phyloP scores from a whole-genome alignment of 805 yeast species.

The Starmerella bombicola region DNA sequence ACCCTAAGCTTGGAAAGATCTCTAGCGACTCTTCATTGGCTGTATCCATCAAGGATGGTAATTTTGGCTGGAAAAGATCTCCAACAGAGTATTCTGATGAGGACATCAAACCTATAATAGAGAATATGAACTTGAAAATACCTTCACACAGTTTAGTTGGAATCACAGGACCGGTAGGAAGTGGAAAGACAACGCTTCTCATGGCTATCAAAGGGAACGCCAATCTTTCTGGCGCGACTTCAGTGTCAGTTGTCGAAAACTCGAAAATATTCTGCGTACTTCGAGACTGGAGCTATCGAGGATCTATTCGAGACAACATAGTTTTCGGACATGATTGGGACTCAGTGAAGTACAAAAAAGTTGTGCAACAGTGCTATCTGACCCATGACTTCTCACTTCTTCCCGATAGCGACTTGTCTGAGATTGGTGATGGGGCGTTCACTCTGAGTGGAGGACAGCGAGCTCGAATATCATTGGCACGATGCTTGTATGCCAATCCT shows the following conservation, averaged over 20 bases:
- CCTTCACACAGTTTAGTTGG: slow-evolving; percentile 68
- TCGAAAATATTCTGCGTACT: slow-evolving; percentile 57
- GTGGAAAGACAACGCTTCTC: slow-evolving; percentile 75
- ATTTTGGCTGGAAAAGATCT: slow-evolving; percentile 23
- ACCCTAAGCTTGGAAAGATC: slow-evolving; percentile 34
- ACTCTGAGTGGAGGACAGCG: slow-evolving; percentile 91
- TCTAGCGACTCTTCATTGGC: slow-evolving; percentile 33
- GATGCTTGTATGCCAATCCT: slow-evolving; percentile 86
- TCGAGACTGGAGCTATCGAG: slow-evolving; percentile 83
- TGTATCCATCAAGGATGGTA: background rate
- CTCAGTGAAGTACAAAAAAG: slow-evolving; percentile 51
- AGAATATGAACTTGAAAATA: slow-evolving; percentile 34
- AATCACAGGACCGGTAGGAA: slow-evolving; percentile 80
- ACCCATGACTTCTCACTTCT: slow-evolving; percentile 57
- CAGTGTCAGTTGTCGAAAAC: slow-evolving; percentile 45
- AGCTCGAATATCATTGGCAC: slow-evolving; percentile 79
- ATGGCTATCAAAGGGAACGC: slow-evolving; percentile 71
- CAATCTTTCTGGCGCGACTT: slow-evolving; percentile 34
- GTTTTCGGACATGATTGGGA: slow-evolving; percentile 77
- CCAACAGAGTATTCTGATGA: slow-evolving; percentile 50
- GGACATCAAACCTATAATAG: slow-evolving; percentile 44
- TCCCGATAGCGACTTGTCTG: slow-evolving; percentile 75
- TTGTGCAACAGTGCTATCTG: slow-evolving; percentile 59
- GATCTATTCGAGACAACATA: slow-evolving; percentile 69
- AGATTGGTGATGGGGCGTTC: slow-evolving; percentile 91